Conservation (phyloP, 768 basidiomycete genomes). For the Galerina sulciceps region DNA sequence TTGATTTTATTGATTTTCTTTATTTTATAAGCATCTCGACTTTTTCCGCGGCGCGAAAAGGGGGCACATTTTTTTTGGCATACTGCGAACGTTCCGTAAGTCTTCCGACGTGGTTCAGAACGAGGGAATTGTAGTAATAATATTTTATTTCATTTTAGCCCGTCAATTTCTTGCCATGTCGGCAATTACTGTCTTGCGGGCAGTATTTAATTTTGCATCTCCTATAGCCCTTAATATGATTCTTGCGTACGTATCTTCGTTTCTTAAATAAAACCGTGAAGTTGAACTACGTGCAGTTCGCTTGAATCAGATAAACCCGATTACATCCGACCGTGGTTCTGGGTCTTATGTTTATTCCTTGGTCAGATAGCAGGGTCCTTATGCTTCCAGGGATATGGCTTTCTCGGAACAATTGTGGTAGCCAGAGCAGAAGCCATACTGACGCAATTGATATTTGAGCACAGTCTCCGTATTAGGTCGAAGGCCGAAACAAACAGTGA, state of each 20-base stretch:
- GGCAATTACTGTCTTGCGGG: conserved; percentile 29
- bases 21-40: conserved; percentile 37
- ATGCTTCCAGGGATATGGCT: conserved; percentile 60
- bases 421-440: conserved; percentile 45
- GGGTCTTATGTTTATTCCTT: conserved; percentile 58
- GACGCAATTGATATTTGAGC: conserved; percentile 46
- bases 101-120: neutral
- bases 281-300: conserved; percentile 39
- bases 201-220: conserved; percentile 35
- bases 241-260: conserved; percentile 33
- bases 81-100: conserved; percentile 43
- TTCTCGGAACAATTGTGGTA: conserved; percentile 46
- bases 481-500: conserved; percentile 41
- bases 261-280: neutral
- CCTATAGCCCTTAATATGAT: conserved; percentile 48
- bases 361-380: conserved; percentile 52
- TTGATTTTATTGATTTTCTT: neutral
- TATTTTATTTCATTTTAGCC: conserved; percentile 7
- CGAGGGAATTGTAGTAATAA: too few relatives aligned
- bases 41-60: conserved; percentile 41
- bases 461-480: conserved; percentile 64
- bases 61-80: conserved; percentile 49
- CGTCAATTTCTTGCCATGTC: conserved; percentile 34
- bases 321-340: conserved; percentile 66
- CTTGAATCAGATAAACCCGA: conserved; percentile 55